Evolutionary conservation across 2,329 filamentous ascomycete genomes (phyloP), one percentile per base, ranked within the genome.

Genomic region (Fusarium protoensiforme): DNA sequence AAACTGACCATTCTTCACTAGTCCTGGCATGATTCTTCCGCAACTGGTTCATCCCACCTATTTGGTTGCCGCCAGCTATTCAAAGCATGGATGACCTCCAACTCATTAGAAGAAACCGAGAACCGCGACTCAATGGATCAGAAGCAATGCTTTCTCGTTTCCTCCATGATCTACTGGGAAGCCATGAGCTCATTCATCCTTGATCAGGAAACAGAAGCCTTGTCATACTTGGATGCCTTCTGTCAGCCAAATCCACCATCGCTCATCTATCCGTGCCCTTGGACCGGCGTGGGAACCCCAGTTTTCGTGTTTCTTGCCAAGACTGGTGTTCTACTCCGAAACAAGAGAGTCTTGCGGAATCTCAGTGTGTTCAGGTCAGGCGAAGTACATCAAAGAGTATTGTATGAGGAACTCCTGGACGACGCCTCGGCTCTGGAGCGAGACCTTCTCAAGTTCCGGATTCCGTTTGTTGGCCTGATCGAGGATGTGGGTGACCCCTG

Each of bases 161-260:
- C 73, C 1, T 75, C 65, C 0, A 74, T 75, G 65, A 41, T 75
- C 0, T 75, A 74, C 24, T 75, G 68, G 73, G 73, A 75, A 20
- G 65, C 65, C 7, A 67, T 75, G 70, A 46, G 38, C 1, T 65
- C 73, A 0, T 75, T 70, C 13, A 20, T 75, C 0, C n/a, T 72
- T 5, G 73, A 75, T 16, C 73, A 74, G 27, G 38, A 68, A 1
- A 39, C 51, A 4, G 38, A 53, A 4, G 51, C 46, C 1, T 6
- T 74, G 4, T 72, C 68, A 3, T 68, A 75, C 24, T 61, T 75
- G 2, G 64, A 70, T 13, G n/a, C 31, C 1, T 68, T 74, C 13
- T 33, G 53, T 8, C 13, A 11, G 20, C 43, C 56, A 7, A 24
- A 11, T 3, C 20, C 36, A 0, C 1, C 24, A 0, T 43, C 48